A percentile compares a stretch with the other conserved stretches of the same genome.
phyloP scores from a whole-genome alignment of 2,329 filamentous ascomycete species.

The Furcasterigmium sp. region DNA sequence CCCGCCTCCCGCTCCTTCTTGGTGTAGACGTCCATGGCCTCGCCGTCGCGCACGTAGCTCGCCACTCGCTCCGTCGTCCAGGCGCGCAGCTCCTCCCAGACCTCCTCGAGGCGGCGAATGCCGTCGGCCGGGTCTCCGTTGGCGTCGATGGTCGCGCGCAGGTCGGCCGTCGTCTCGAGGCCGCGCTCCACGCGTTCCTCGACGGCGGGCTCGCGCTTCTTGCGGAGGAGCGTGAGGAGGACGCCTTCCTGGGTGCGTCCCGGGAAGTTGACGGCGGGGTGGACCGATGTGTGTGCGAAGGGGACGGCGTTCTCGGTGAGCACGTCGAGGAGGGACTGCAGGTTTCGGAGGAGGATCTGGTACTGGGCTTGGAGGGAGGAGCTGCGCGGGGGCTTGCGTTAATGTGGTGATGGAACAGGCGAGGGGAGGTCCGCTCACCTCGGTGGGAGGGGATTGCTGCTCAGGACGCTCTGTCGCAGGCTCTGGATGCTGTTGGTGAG shows the following conservation, averaged over 20 bases:
- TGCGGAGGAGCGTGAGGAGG: constrained; percentile 67
- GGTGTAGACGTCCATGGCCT: constrained; percentile 61
- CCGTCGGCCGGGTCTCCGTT: constrained; percentile 36
- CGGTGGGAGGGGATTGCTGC: constrained; percentile 60
- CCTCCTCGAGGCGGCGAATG: constrained; percentile 37
- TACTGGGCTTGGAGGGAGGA: constrained; percentile 68
- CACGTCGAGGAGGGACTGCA: constrained; percentile 60
- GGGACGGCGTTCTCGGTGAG: constrained; percentile 61
- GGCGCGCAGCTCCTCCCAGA: constrained; percentile 48
- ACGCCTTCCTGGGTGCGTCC: constrained; percentile 62
- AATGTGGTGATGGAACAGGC: background rate
- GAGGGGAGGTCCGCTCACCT: constrained; percentile 14
- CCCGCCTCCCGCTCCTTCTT: constrained; percentile 63
- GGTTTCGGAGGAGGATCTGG: constrained; percentile 65
- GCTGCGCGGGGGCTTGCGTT: constrained; percentile 30
- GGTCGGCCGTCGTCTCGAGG: constrained; percentile 36
- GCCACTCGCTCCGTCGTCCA: constrained; percentile 36
- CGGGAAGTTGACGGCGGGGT: constrained; percentile 71
- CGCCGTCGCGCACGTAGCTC: constrained; percentile 32
- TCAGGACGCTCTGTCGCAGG: constrained; percentile 54
- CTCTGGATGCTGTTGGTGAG: constrained; percentile 64
- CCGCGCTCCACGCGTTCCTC: constrained; percentile 68
- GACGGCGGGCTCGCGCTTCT: constrained; percentile 75
- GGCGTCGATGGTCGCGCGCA: constrained; percentile 13
- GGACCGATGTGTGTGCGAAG: constrained; percentile 65